Base-by-base conservation (phyloP, 805 yeast species). In the Candida boleticola region DNA sequence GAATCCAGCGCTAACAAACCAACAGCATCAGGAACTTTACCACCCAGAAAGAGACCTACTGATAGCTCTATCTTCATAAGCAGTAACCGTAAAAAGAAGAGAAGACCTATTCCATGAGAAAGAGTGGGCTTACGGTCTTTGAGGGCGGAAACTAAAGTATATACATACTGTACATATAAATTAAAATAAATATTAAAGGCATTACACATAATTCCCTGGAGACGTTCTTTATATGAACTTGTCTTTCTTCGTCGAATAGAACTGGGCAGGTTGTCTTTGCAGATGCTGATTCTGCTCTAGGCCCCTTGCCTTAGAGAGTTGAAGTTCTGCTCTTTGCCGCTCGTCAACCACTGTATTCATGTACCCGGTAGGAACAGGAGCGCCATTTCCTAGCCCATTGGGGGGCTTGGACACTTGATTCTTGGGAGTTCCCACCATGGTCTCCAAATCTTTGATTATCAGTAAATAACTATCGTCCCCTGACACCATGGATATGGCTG, bases 401-500 rank as follows among this genome's bases (percentile, higher is more conserved):
- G n/a, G n/a, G n/a, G n/a, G 19, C 29, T 14, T 25, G 20, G 19
- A 29, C 6, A n/a, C n/a, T n/a, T n/a, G n/a, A n/a, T n/a, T n/a
- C n/a, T n/a, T n/a, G n/a, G n/a, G n/a, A n/a, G n/a, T 10, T 13
- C 30, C 38, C n/a, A 21, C 45, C 20, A 38, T 17, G 2, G 22
- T 14, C 36, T 38, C 33, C 23, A 50, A 43, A 3, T 33, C 41
- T 5, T 33, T 39, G 22, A 40, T 38, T 5, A 36, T 10, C 7
- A 22, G 10, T 11, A 21, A 25, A 31, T 37, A 22, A 16, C 19
- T 22, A 9, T 33, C 29, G n/a, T 30, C 34, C 17, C 39, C 42
- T 9, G 51, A 44, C 4, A 51, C 43, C 36, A 47, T 36, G 6
- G 37, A 31, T 14, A 47, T 36, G 3, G 51, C 61, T 2, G 39